A percentile compares a stretch with the other conserved stretches of the same genome.
Conservation (phyloP, 768 basidiomycete genomes). For the Russula vinacea region DNA sequence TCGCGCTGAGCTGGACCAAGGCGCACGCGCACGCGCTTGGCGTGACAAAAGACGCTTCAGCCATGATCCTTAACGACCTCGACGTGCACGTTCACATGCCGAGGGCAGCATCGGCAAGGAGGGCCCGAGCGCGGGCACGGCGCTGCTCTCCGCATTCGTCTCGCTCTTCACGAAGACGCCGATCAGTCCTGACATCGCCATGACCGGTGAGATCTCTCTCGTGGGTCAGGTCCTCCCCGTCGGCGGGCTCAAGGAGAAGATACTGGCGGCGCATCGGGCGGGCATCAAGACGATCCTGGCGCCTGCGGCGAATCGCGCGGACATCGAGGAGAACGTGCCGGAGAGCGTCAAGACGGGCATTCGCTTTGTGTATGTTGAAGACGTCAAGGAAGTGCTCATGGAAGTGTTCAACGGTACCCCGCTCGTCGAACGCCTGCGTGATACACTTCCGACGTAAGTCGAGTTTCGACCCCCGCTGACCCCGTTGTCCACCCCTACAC, state of each 20-base stretch:
- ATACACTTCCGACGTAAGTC: slow-evolving; percentile 42
- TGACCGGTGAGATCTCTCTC: slow-evolving; percentile 98
- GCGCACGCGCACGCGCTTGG: slow-evolving; percentile 85
- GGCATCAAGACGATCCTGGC: slow-evolving; percentile 91
- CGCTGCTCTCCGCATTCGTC: slow-evolving; percentile 87
- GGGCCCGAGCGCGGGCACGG: slow-evolving; percentile 95
- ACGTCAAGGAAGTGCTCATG: slow-evolving; percentile 82
- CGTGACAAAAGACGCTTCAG: slow-evolving; percentile 66
- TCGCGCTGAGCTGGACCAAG: slow-evolving; percentile 91
- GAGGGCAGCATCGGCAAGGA: slow-evolving; percentile 93
- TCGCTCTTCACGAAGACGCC: slow-evolving; percentile 83
- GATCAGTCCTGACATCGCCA: slow-evolving; percentile 87
- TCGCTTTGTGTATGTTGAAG: slow-evolving; percentile 92
- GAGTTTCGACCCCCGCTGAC: too few species aligned
- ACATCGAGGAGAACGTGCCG: slow-evolving; percentile 97
- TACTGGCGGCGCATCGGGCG: slow-evolving; percentile 93
- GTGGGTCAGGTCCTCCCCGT: slow-evolving; percentile 96
- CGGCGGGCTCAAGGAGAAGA: slow-evolving; percentile 94
- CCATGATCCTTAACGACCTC: slow-evolving; percentile 77
- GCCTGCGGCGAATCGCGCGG: slow-evolving; percentile 83
- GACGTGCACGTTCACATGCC: slow-evolving; percentile 98
- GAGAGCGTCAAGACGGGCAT: slow-evolving; percentile 95
- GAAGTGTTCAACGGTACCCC: slow-evolving; percentile 76
- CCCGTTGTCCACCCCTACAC: too few species aligned
- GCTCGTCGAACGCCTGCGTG: slow-evolving; percentile 63